Conservation (phyloP, 1,139 yeast genomes). For the Debaryomyces sp. region DNA sequence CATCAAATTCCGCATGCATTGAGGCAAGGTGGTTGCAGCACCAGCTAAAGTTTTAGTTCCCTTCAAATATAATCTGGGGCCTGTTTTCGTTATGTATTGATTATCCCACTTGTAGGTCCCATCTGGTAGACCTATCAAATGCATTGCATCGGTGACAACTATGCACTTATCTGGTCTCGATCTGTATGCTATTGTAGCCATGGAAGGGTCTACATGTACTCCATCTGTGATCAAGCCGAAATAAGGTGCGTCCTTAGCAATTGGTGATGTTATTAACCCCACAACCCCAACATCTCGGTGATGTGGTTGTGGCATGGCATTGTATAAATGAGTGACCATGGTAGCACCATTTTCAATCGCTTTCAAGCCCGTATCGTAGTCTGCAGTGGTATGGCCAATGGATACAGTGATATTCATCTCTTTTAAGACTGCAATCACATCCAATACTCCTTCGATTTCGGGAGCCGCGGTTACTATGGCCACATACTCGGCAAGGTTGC, state of each 20-base stretch:
- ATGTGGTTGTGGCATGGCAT: constrained; percentile 71
- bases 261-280: constrained; percentile 53
- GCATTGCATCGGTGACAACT: constrained; percentile 67
- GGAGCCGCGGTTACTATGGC: constrained; percentile 67
- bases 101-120: constrained; percentile 55
- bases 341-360: constrained; percentile 58
- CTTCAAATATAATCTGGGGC: constrained; percentile 49
- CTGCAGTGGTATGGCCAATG: constrained; percentile 60
- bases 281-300: constrained; percentile 64
- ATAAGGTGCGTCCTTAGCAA: constrained; percentile 42
- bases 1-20: constrained; percentile 56
- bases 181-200: constrained; percentile 55
- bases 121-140: constrained; percentile 53
- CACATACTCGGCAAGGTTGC: constrained; percentile 44
- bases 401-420: constrained; percentile 46
- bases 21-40: constrained; percentile 59
- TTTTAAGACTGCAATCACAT: constrained; percentile 45
- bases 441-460: constrained; percentile 58
- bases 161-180: constrained; percentile 59
- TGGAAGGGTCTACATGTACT: constrained; percentile 62
- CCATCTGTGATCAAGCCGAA: constrained; percentile 67
- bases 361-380: constrained; percentile 48
- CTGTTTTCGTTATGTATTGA: constrained; percentile 53
- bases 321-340: constrained; percentile 66
- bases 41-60: constrained; percentile 68